Evolutionary conservation across 148 eudicot species (phyloP).

Genomic region (Cornus kousa): DNA sequence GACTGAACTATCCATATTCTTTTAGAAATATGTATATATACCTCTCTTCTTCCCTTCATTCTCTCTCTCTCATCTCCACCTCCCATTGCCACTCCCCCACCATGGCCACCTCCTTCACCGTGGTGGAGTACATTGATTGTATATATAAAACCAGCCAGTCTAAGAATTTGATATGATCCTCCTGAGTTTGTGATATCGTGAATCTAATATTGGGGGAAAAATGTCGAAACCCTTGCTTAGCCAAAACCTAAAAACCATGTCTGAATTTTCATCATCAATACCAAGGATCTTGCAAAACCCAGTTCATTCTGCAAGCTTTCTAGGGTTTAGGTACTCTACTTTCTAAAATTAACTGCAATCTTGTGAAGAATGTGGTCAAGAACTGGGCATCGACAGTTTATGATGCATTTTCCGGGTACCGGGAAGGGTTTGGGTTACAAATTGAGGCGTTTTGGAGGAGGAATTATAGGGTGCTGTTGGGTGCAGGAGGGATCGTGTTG

Average conservation of each 20-base stretch:
- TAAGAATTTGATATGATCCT: background rate
- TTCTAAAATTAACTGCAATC: conserved; percentile 32
- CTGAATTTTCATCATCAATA: conserved; percentile 8
- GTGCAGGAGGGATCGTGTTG: conserved; percentile 14
- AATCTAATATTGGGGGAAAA: conserved; percentile 17
- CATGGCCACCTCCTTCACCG: too few relatives aligned
- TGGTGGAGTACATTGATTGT: too few relatives aligned
- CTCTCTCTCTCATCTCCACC: too few relatives aligned
- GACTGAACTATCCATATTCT: too few relatives aligned
- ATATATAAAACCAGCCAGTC: too few relatives aligned
- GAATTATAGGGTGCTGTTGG: conserved; percentile 48
- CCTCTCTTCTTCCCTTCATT: too few relatives aligned
- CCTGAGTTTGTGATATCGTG: conserved; percentile 32
- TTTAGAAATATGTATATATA: too few relatives aligned
- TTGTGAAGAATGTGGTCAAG: conserved; percentile 52
- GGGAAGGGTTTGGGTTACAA: conserved; percentile 69
- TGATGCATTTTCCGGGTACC: conserved; percentile 50
- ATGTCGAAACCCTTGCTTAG: conserved; percentile 65
- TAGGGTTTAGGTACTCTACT: conserved; percentile 57
- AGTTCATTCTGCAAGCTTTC: conserved; percentile 12
- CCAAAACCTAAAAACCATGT: conserved; percentile 18
- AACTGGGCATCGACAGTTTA: conserved; percentile 45
- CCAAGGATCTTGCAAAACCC: conserved; percentile 21
- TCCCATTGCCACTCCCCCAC: too few relatives aligned
- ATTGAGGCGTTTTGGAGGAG: conserved; percentile 93